Base-by-base conservation (phyloP, 495 filamentous ascomycete genomes). In the Beverwykella pulmonaria region DNA sequence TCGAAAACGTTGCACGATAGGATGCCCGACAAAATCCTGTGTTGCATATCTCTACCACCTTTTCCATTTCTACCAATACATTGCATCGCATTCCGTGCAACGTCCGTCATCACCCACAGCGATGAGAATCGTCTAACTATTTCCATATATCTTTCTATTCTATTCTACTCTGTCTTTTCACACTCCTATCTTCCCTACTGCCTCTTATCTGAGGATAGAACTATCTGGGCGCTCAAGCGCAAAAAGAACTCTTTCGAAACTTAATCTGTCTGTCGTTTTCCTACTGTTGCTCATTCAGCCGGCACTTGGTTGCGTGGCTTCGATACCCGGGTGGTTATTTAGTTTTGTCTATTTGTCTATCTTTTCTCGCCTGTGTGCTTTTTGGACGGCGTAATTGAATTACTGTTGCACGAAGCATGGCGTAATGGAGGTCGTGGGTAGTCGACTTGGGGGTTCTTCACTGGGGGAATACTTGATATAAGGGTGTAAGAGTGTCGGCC, bases 181-280 rank as follows among this genome's bases (percentile, higher is more conserved):
- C 19, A 50, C 8, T 25, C 4, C 17, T 25, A 57, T 8, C 23
- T 17, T 20, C 34, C 1, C 19, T 54, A 1, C 4, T 58, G 12
- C 17, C 10, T 5, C 32, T 32, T 27, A 58, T 41, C 17, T 46
- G 17, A 17, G 48, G 5, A 4, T 50, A 49, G 56, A 59, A 36
- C 23, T 58, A 29, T 22, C 4, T 19, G 12, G 20, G 61, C 53
- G 61, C 61, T 63, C 61, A 63, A 55, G 61, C 61, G 61, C 52
- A 55, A 61, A 61, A 36, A n/a, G 30, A 58, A 27, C 27, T 30
- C 9, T n/a, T 47, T 32, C 36, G n/a, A n/a, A n/a, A n/a, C n/a
- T n/a, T 59, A 48, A 59, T 59, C 56, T 59, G 7, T 46, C 54
- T 10, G 7, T 30, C 20, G 2, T 1, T 48, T 29, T 59, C 23